Evolutionary conservation across 75 land plant genomes (phyloP).

Genomic region (Ceratopteris richardii): DNA sequence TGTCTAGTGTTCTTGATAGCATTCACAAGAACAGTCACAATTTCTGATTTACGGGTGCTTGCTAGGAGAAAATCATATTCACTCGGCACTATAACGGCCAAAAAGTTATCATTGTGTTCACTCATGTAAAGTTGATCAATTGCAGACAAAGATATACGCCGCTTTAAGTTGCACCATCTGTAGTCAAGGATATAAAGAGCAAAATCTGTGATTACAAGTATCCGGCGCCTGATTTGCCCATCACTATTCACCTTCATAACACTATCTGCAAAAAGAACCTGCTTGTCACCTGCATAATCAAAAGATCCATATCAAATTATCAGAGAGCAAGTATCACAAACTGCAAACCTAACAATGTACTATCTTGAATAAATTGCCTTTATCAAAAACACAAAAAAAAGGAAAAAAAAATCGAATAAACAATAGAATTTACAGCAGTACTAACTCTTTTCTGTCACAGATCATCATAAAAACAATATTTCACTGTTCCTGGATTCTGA

Average conservation of each 20-base stretch:
- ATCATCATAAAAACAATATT: no score
- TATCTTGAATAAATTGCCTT: no score
- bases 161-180: slow-evolving; percentile 47
- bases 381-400: no score
- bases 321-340: background rate
- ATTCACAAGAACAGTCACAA: slow-evolving; percentile 67
- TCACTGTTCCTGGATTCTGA: no score
- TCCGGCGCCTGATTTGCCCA: slow-evolving; percentile 67
- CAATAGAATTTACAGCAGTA: no score
- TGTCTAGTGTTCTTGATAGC: slow-evolving; percentile 34
- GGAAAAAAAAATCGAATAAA: no score
- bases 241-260: slow-evolving; percentile 68
- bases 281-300: slow-evolving; percentile 48
- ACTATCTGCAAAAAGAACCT: slow-evolving; percentile 83
- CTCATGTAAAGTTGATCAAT: slow-evolving; percentile 51
- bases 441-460: no score
- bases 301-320: background rate
- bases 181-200: slow-evolving; percentile 87
- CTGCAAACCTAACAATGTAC: background rate
- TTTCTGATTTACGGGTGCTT: slow-evolving; percentile 82
- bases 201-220: slow-evolving; percentile 68
- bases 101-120: slow-evolving; percentile 79
- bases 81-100: slow-evolving; percentile 61
- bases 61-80: slow-evolving; percentile 92
- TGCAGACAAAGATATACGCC: slow-evolving; percentile 65